phyloP scores from a whole-genome alignment of 257 asterid genomes.

The Haberlea rhodopensis region DNA sequence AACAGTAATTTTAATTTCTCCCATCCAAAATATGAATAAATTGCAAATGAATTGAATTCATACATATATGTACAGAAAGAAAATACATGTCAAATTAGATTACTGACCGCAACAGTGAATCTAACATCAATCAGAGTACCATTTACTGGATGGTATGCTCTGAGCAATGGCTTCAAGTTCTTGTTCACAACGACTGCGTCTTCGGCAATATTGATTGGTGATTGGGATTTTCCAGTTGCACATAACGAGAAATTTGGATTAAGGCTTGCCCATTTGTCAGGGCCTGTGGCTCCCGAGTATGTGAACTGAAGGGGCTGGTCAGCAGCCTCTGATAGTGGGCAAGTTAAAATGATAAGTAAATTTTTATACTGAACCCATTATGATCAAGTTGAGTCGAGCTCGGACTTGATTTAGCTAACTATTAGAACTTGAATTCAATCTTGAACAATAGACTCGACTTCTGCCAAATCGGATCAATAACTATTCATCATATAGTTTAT shows the following conservation, averaged over 20 bases:
- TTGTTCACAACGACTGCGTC: conserved; percentile 27
- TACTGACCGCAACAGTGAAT: conserved; percentile 61
- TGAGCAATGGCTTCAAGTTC: conserved; percentile 51
- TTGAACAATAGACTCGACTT: too few species aligned
- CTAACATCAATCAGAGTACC: conserved; percentile 63
- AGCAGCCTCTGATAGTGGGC: conserved; percentile 12
- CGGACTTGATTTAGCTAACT: background rate
- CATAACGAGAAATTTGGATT: conserved; percentile 60
- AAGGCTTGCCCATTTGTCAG: conserved; percentile 62
- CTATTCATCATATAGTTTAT: too few species aligned
- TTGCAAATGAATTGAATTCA: background rate
- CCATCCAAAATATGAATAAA: background rate
- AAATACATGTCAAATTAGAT: background rate
- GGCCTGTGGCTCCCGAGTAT: conserved; percentile 69
- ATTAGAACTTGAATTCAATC: background rate
- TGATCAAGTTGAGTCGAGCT: background rate
- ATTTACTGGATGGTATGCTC: conserved; percentile 46
- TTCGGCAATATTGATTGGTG: conserved; percentile 58
- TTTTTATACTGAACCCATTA: too few species aligned
- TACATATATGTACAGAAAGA: background rate
- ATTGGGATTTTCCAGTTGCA: conserved; percentile 59
- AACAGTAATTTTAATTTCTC: background rate
- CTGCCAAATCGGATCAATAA: background rate
- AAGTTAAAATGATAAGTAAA: background rate
- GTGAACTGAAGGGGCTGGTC: conserved; percentile 38